These are phyloP conservation scores for Hygrophorus pudorinus DNA, from an alignment of 768 basidiomycete genomes.

Conservation along the genomic window DNA sequence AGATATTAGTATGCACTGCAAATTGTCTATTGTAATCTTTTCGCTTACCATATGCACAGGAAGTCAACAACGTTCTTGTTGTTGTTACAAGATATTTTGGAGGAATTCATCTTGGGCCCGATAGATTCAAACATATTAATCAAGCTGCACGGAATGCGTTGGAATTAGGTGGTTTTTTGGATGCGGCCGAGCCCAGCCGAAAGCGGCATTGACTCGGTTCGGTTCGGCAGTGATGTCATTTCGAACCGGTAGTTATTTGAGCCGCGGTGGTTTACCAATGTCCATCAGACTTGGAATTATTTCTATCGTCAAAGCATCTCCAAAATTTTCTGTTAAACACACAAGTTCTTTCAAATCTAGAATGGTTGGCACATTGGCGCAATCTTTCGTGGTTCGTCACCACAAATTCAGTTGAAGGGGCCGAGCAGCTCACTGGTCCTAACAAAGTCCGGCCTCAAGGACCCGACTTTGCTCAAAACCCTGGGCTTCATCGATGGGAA, in stretches of 20 bases:
- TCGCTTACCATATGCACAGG: constrained; percentile 30
- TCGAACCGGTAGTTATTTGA: no score
- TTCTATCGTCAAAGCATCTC: no score
- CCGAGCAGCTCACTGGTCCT: neutral
- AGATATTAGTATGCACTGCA: constrained; percentile 56
- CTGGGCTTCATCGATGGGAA: constrained; percentile 78
- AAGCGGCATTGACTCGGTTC: neutral
- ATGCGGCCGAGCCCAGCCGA: constrained; percentile 31
- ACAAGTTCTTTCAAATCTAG: no score
- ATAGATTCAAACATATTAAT: constrained; percentile 89
- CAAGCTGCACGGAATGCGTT: constrained; percentile 90
- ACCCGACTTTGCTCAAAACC: constrained; percentile 61
- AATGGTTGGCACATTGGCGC: no score
- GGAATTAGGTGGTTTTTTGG: constrained; percentile 80
- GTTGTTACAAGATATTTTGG: constrained; percentile 93
- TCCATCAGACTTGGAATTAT: no score
- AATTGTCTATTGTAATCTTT: neutral
- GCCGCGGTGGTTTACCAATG: no score
- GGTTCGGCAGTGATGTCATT: neutral
- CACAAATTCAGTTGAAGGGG: no score
- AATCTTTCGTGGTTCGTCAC: no score
- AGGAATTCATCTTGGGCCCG: constrained; percentile 83
- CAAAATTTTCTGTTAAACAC: no score
- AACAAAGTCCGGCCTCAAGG: constrained; percentile 63
- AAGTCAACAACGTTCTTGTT: constrained; percentile 76